phyloP scores from a whole-genome alignment of 192 early-diverging fungal species.

The Umbelopsis sp. region DNA sequence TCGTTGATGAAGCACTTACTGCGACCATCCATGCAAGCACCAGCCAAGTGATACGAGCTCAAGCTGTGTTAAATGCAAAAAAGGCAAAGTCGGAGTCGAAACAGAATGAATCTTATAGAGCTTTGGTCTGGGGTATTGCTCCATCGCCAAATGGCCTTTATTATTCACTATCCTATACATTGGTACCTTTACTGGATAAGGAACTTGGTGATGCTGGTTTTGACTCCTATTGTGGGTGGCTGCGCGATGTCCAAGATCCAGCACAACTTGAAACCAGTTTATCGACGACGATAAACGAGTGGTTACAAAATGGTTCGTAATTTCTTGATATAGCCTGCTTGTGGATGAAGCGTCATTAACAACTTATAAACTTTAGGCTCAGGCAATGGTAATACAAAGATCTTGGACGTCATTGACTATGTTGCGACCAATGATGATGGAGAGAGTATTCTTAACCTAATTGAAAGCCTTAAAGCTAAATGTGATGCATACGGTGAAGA shows the following conservation, averaged over 20 bases:
- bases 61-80: neutral
- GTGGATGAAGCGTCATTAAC: no score
- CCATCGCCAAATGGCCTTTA: slow-evolving; percentile 1
- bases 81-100: neutral
- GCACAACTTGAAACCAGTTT: neutral
- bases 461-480: neutral
- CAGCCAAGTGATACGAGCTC: neutral
- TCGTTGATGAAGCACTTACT: neutral
- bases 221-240: slow-evolving; percentile 1
- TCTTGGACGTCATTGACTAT: no score
- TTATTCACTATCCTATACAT: neutral
- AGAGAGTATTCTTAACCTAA: neutral
- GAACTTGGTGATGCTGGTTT: neutral
- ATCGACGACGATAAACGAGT: neutral
- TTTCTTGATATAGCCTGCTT: neutral
- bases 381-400: no score
- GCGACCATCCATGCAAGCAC: neutral
- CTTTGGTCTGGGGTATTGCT: neutral
- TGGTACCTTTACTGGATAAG: neutral
- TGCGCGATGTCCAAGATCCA: neutral
- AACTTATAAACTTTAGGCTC: no score
- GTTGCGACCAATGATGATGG: no score
- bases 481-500: neutral
- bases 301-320: neutral
- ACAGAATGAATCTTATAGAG: neutral